These are phyloP conservation scores for Chlorella sp. DNA, from an alignment of 139 green algal species.

Conservation along the genomic window DNA sequence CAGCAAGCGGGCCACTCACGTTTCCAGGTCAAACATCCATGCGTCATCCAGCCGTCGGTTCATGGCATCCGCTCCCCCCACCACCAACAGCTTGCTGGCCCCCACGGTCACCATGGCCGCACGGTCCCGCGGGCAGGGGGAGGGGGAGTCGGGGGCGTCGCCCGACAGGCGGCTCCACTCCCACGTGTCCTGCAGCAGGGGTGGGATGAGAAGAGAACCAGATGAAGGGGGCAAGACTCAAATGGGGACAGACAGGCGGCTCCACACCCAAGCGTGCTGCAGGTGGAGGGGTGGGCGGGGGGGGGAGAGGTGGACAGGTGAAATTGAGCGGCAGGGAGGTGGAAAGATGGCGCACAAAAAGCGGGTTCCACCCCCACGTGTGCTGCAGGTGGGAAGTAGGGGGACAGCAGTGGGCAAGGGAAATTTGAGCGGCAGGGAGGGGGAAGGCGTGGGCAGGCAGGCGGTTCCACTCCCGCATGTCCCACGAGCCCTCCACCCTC, in stretches of 20 bases:
- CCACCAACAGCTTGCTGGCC: slow-evolving; percentile 61
- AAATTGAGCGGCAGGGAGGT: too few species aligned
- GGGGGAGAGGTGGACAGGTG: neutral
- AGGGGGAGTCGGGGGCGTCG: neutral
- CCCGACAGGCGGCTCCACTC: slow-evolving; percentile 62
- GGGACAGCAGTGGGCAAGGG: too few species aligned
- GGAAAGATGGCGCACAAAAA: too few species aligned
- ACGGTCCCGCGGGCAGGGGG: slow-evolving; percentile 68
- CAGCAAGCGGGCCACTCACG: neutral
- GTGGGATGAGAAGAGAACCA: too few species aligned
- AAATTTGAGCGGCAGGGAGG: too few species aligned
- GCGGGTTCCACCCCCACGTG: too few species aligned
- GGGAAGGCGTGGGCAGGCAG: too few species aligned
- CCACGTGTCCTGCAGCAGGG: slow-evolving; percentile 56
- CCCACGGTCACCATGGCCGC: slow-evolving; percentile 62
- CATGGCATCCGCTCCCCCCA: slow-evolving; percentile 64
- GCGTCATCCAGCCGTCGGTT: slow-evolving; percentile 67
- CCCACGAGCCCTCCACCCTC: too few species aligned
- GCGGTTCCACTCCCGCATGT: too few species aligned
- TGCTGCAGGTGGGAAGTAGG: too few species aligned
- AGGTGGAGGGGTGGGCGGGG: neutral
- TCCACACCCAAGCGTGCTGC: slow-evolving; percentile 70
- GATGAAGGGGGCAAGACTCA: too few species aligned
- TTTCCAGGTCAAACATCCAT: slow-evolving; percentile 71
- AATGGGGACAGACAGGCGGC: too few species aligned